Conservation (phyloP, 2,329 filamentous ascomycete species). For the Colletotrichum liriopes region DNA sequence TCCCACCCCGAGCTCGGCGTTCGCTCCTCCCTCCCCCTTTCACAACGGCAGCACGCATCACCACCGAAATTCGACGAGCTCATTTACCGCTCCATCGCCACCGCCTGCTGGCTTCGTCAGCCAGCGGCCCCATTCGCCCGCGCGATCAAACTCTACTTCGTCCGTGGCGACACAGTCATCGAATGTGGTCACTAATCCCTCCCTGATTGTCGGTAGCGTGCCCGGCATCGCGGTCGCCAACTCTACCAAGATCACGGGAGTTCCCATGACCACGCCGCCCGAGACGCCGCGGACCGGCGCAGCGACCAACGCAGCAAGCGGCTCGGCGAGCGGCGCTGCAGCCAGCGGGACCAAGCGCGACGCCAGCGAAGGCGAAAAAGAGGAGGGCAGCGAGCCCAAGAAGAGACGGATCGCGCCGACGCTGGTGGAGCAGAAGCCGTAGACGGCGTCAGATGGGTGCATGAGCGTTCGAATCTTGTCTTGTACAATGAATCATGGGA, state of each 20-base stretch:
- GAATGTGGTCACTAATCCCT: slow-evolving; percentile 81
- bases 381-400: slow-evolving; percentile 72
- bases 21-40: slow-evolving; percentile 74
- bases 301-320: slow-evolving; percentile 45
- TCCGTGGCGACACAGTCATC: slow-evolving; percentile 80
- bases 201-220: slow-evolving; percentile 83
- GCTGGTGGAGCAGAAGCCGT: slow-evolving; percentile 58
- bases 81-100: slow-evolving; percentile 72
- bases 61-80: slow-evolving; percentile 71
- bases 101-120: slow-evolving; percentile 72
- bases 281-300: slow-evolving; percentile 81
- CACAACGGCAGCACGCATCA: slow-evolving; percentile 64
- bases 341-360: slow-evolving; percentile 69
- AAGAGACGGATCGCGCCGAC: slow-evolving; percentile 81
- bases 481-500: slow-evolving; percentile 39
- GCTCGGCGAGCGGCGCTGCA: slow-evolving; percentile 44
- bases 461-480: slow-evolving; percentile 9
- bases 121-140: slow-evolving; percentile 81
- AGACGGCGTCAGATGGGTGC: not conserved
- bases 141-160: slow-evolving; percentile 88
- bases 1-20: slow-evolving; percentile 78
- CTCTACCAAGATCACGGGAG: slow-evolving; percentile 72
- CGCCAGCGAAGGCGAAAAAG: slow-evolving; percentile 68
- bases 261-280: slow-evolving; percentile 90
- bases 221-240: slow-evolving; percentile 83